A percentile compares a stretch with the other conserved stretches of the same genome.
Evolutionary conservation across 2,329 filamentous ascomycete genomes (phyloP).

Genomic region (Metarhizium humberi): DNA sequence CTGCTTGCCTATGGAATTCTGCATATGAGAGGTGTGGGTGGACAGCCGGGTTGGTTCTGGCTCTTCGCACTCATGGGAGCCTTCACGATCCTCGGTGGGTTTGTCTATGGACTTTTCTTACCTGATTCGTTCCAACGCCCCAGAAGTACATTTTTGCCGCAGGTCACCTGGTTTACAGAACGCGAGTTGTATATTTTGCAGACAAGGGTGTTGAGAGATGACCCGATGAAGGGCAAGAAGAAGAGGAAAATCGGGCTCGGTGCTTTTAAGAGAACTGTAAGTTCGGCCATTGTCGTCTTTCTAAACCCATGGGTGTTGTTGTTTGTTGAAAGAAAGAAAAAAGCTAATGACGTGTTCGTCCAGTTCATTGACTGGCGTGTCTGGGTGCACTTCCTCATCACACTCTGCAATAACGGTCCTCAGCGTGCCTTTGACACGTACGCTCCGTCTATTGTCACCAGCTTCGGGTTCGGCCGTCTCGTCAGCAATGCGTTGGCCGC

Average conservation of each 20-base stretch:
- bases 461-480: slow-evolving; percentile 40
- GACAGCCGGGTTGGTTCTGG: slow-evolving; percentile 47
- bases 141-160: slow-evolving; percentile 29
- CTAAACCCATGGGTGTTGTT: too few species aligned
- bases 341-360: neutral
- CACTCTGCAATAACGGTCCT: slow-evolving; percentile 37
- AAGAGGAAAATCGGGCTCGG: slow-evolving; percentile 34
- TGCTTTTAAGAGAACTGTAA: slow-evolving; percentile 34
- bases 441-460: slow-evolving; percentile 42
- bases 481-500: slow-evolving; percentile 44
- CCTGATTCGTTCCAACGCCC: slow-evolving; percentile 36
- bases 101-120: slow-evolving; percentile 32
- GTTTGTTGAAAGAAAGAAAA: too few species aligned
- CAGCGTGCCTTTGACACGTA: slow-evolving; percentile 41
- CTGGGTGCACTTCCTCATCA: slow-evolving; percentile 42
- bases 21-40: slow-evolving; percentile 37
- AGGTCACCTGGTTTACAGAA: slow-evolving; percentile 24
- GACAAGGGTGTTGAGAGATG: slow-evolving; percentile 30
- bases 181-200: slow-evolving; percentile 32
- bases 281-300: slow-evolving; percentile 5
- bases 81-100: slow-evolving; percentile 37
- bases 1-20: slow-evolving; percentile 37
- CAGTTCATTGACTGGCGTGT: slow-evolving; percentile 41
- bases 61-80: slow-evolving; percentile 42
- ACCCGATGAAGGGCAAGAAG: slow-evolving; percentile 36